These are phyloP conservation scores for Delitschia confertaspora DNA, from an alignment of 495 filamentous ascomycete genomes.

Conservation along the genomic window DNA sequence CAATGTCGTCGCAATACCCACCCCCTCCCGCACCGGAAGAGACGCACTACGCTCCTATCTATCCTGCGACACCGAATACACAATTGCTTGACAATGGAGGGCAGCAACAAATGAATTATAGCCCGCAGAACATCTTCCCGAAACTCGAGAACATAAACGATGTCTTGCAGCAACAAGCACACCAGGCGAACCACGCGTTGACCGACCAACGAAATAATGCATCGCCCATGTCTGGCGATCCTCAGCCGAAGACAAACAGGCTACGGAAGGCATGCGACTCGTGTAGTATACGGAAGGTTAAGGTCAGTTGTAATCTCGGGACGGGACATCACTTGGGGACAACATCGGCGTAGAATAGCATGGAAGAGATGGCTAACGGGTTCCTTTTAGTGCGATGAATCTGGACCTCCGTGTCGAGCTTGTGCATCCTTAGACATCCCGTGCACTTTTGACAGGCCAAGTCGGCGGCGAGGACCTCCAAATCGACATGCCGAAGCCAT, in stretches of 20 bases:
- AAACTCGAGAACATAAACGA: slow-evolving; percentile 25
- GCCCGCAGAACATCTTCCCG: slow-evolving; percentile 19
- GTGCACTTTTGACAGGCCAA: slow-evolving; percentile 73
- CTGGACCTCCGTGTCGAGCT: slow-evolving; percentile 67
- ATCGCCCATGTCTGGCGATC: slow-evolving; percentile 2
- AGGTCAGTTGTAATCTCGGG: slow-evolving; percentile 14
- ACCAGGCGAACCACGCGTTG: slow-evolving; percentile 25
- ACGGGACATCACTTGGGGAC: background rate
- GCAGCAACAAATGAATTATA: slow-evolving; percentile 19
- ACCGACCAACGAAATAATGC: slow-evolving; percentile 9
- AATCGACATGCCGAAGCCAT: slow-evolving; percentile 79
- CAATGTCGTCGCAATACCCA: slow-evolving; percentile 21
- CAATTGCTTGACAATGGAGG: slow-evolving; percentile 14
- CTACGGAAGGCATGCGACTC: slow-evolving; percentile 31
- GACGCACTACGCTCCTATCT: slow-evolving; percentile 21
- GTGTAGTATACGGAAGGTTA: slow-evolving; percentile 32
- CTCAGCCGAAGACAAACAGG: slow-evolving; percentile 22
- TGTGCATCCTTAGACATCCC: slow-evolving; percentile 71
- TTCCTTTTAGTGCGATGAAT: slow-evolving; percentile 62
- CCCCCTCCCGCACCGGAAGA: slow-evolving; percentile 15
- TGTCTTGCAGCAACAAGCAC: slow-evolving; percentile 23
- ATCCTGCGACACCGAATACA: slow-evolving; percentile 17
- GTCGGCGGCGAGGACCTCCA: slow-evolving; percentile 71
- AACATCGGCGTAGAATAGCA: no score
- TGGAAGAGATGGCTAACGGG: slow-evolving; percentile 13